phyloP scores from a whole-genome alignment of 1,284 basidiomycete species.

The Trichosporon faecale region DNA sequence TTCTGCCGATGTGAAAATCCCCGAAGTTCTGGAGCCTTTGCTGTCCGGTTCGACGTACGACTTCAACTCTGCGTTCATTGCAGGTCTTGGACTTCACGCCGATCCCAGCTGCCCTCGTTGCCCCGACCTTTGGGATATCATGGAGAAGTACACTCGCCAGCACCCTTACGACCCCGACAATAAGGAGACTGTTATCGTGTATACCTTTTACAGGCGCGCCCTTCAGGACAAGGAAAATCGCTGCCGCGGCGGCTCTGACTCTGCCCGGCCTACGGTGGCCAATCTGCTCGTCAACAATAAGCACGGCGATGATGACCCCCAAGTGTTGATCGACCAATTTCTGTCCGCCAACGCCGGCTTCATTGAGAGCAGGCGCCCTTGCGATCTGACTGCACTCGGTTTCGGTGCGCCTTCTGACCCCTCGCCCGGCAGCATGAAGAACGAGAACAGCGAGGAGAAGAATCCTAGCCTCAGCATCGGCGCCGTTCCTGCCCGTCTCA shows the following conservation, averaged over 20 bases:
- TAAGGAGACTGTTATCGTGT: constrained; percentile 47
- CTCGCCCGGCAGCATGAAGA: neutral
- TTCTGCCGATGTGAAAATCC: constrained; percentile 25
- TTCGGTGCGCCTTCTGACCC: neutral
- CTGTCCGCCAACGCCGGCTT: neutral
- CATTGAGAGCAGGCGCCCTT: neutral
- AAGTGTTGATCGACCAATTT: neutral
- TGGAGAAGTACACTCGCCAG: constrained; percentile 43
- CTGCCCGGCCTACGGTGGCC: neutral
- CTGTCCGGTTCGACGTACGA: constrained; percentile 45
- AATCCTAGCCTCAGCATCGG: constrained; percentile 7
- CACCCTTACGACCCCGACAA: constrained; percentile 36
- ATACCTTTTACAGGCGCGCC: constrained; percentile 41
- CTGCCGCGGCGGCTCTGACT: neutral
- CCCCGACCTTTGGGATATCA: constrained; percentile 42
- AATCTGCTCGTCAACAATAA: neutral
- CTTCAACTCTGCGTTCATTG: constrained; percentile 51
- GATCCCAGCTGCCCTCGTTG: constrained; percentile 35
- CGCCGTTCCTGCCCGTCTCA: constrained; percentile 2
- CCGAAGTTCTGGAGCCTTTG: constrained; percentile 46
- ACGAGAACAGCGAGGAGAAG: neutral
- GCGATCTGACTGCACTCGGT: neutral
- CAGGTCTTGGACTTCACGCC: constrained; percentile 47
- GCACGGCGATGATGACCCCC: neutral
- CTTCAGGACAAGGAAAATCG: constrained; percentile 23